Base-by-base conservation (phyloP, 805 yeast genomes). In the Kazachstania viticola region DNA sequence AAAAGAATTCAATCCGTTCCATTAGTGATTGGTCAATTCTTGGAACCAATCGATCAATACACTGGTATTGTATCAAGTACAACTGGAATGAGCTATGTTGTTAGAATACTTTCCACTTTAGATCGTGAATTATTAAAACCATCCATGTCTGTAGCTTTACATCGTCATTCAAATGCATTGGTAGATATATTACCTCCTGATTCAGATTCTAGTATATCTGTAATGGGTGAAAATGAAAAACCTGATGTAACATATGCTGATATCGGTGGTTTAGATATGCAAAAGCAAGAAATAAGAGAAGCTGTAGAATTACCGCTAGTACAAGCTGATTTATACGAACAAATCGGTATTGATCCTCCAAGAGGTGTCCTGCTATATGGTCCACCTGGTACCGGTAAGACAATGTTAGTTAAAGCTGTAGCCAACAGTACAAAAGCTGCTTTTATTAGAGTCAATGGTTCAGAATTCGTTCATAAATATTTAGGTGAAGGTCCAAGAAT, bases 301-400 rank as follows among this genome's bases (percentile, higher is more conserved):
- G 98, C 98, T 2, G 97, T 91, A 12, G 98, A 91, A 60, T 69
- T 91, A 46, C 98, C 98, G 9, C 69, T 91, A 49, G 80, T 94
- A 12, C 97, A 91, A 56, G 93, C 91, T 24, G 98, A 93, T 49
- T 67, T 93, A 43, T 91, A 91, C 62, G 80, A 83, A 51, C 97
- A 91, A 61, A 91, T 91, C 51, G 99, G 99, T 62, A 87, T 91
- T 43, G 97, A 91, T 50, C 98, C 98, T 14, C 99, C 99, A 41
- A 76, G 97, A 45, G 99, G 99, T 49, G 98, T 91, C 19, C 62
- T 91, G 45, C 66, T 91, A 39, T 91, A 91, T 60, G 99, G 99
- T n/a, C 97, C 98, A 9, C 99, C 99, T 29, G 99, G 99, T 56
- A 91, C 98, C 1, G 99, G 99, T 50, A 91, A 91, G 60, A 91